phyloP scores from a whole-genome alignment of 148 eudicot species.

The Rhododendron simsii region DNA sequence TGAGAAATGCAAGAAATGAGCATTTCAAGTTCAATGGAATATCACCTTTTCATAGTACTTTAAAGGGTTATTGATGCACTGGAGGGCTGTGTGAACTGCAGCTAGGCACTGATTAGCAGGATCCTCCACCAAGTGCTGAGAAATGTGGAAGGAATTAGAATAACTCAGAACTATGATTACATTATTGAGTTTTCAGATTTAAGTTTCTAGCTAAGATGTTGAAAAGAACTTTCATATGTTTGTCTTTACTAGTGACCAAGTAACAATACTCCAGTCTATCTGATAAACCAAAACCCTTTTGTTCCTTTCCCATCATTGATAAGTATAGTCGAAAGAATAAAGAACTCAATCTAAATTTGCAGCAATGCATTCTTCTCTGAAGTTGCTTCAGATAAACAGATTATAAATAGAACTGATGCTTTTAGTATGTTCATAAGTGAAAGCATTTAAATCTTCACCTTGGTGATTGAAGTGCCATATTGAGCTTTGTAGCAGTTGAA shows the following conservation, averaged over 20 bases:
- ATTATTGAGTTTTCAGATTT: too few relatives aligned
- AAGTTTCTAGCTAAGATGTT: neutral
- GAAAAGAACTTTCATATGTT: neutral
- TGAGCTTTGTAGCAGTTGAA: constrained; percentile 66
- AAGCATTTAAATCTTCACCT: constrained; percentile 33
- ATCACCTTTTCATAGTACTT: constrained; percentile 71
- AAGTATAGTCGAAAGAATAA: too few relatives aligned
- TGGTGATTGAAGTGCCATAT: constrained; percentile 59
- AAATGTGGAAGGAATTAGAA: neutral
- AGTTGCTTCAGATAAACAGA: neutral
- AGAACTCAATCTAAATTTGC: too few relatives aligned
- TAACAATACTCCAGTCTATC: too few relatives aligned
- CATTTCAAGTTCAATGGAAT: neutral
- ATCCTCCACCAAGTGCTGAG: constrained; percentile 39
- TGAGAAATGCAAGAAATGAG: neutral
- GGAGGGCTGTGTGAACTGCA: constrained; percentile 49
- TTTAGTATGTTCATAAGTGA: neutral
- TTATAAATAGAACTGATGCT: neutral
- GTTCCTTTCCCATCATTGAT: too few relatives aligned
- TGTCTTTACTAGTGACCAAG: too few relatives aligned
- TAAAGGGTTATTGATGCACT: constrained; percentile 57
- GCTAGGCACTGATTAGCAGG: constrained; percentile 33
- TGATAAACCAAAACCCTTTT: too few relatives aligned
- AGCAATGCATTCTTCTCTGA: too few relatives aligned
- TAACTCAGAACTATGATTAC: neutral